Evolutionary conservation across 257 asterid species (phyloP).

Genomic region (Gynochthodes officinalis): DNA sequence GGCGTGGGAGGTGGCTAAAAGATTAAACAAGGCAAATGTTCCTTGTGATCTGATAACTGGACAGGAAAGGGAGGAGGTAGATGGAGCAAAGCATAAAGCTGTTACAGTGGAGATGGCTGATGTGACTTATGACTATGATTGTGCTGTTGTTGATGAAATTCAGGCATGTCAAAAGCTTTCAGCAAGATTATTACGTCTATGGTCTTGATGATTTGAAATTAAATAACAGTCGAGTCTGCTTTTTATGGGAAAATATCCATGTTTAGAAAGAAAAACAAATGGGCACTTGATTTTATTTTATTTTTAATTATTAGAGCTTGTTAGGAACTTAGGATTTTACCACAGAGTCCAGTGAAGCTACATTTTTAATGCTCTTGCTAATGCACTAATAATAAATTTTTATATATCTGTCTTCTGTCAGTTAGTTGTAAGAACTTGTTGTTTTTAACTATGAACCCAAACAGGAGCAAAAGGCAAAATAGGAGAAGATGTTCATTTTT

Average conservation of each 20-base stretch:
- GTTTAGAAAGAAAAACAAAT: not conserved
- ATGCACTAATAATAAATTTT: no score
- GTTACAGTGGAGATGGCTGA: conserved; percentile 97
- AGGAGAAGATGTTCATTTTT: not conserved
- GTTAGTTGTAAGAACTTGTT: not conserved
- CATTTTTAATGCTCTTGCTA: not conserved
- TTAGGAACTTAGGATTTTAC: not conserved
- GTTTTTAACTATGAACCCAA: not conserved
- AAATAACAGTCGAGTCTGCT: not conserved
- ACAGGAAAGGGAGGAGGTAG: conserved; percentile 87
- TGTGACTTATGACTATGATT: conserved; percentile 54
- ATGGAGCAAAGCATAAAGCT: conserved; percentile 84
- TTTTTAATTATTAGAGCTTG: not conserved
- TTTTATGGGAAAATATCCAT: not conserved
- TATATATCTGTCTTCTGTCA: not conserved
- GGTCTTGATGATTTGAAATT: not conserved
- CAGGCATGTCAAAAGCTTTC: conserved; percentile 50
- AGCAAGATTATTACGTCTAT: not conserved
- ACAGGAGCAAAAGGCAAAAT: not conserved
- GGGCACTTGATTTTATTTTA: not conserved
- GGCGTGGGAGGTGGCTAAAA: conserved; percentile 96
- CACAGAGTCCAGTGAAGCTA: not conserved
- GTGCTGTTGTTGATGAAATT: conserved; percentile 96
- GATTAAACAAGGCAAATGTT: conserved; percentile 80
- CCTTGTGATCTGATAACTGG: conserved; percentile 96